Conservation (phyloP, 2,329 filamentous ascomycete genomes). For the Pyricularia sp. region DNA sequence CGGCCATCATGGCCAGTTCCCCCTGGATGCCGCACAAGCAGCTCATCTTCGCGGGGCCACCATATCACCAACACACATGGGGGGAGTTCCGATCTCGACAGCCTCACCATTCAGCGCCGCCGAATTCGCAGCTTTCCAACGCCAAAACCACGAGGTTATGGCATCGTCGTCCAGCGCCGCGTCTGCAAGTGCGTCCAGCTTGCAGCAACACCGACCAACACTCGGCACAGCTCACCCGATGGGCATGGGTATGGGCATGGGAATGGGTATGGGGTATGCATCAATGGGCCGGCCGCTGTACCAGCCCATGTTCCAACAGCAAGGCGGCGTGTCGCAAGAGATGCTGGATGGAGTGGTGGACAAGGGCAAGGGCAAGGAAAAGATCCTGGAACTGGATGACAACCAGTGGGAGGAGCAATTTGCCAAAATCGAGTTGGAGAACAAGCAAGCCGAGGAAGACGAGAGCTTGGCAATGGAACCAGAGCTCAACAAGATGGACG, state of each 20-base stretch:
- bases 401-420: constrained; percentile 96
- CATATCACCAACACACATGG: constrained; percentile 32
- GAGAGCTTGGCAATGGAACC: constrained; percentile 66
- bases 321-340: constrained; percentile 11
- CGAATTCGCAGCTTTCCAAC: constrained; percentile 82
- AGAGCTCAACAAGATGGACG: constrained; percentile 82
- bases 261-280: constrained; percentile 41
- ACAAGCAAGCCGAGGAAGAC: constrained; percentile 45
- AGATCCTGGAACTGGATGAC: constrained; percentile 90
- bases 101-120: constrained; percentile 62
- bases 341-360: constrained; percentile 10
- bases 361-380: constrained; percentile 71
- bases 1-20: constrained; percentile 28
- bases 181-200: neutral
- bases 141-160: constrained; percentile 50
- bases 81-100: constrained; percentile 24
- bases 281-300: constrained; percentile 43
- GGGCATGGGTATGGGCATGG: constrained; percentile 35
- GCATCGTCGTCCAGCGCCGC: constrained; percentile 38
- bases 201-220: constrained; percentile 48
- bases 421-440: constrained; percentile 69
- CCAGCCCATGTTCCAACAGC: constrained; percentile 35
- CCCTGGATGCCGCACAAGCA: constrained; percentile 36
- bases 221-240: constrained; percentile 36
- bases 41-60: constrained; percentile 43